A percentile compares a stretch with the other conserved stretches of the same genome.
Conservation (phyloP, 768 basidiomycete genomes). For the Suillus cothurnatus region DNA sequence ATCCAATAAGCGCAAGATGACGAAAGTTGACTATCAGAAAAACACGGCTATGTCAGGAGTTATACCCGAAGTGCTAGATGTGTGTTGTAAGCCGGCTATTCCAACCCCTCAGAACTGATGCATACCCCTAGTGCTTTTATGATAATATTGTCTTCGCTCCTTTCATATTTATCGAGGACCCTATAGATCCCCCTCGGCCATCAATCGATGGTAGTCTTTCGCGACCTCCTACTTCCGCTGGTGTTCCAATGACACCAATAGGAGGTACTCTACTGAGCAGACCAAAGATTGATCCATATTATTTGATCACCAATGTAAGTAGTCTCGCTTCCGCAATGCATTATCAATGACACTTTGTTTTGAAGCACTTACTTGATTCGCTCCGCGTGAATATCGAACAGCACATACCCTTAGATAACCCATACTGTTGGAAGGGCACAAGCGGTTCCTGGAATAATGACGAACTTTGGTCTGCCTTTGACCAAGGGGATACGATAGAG, state of each 20-base stretch:
- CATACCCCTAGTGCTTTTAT: conserved; percentile 73
- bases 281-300: conserved; percentile 87
- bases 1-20: conserved; percentile 97
- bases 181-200: conserved; percentile 59
- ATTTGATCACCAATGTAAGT: conserved; percentile 79
- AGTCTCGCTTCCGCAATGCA: not conserved
- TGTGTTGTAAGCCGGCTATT: conserved; percentile 39
- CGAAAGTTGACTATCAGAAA: conserved; percentile 89
- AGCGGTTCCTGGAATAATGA: conserved; percentile 67
- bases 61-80: conserved; percentile 81
- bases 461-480: conserved; percentile 65
- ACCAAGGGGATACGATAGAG: conserved; percentile 58
- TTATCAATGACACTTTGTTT: conserved; percentile 13
- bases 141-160: conserved; percentile 97
- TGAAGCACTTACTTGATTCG: conserved; percentile 64
- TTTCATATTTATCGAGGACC: conserved; percentile 96
- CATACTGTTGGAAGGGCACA: conserved; percentile 70
- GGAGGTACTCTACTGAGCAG: conserved; percentile 50
- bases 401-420: conserved; percentile 60
- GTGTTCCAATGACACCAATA: conserved; percentile 30
- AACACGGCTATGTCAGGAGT: conserved; percentile 91
- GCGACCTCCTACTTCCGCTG: conserved; percentile 40
- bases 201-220: conserved; percentile 44
- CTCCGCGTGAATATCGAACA: conserved; percentile 67
- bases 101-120: not conserved